Percentiles rank a stretch among this genome's conserved stretches.
Evolutionary conservation across 179 eudicot genomes (phyloP).

Genomic region (Camellia oleifera): DNA sequence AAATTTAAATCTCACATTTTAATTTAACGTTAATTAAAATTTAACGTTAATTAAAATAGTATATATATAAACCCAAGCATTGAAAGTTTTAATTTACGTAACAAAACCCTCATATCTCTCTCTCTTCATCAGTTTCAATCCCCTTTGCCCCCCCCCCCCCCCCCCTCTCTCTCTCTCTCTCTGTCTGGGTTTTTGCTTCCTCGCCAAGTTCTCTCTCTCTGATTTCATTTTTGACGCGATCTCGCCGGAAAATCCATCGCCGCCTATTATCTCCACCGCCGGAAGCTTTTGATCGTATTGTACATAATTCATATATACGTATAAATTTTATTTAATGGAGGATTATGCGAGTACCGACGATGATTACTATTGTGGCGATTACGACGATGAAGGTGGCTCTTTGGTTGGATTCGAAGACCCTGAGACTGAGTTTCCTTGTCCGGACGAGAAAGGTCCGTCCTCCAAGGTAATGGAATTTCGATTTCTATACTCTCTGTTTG

Average conservation of each 20-base stretch:
- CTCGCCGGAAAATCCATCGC: not conserved
- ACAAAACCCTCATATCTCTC: not conserved
- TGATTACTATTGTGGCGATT: conserved; percentile 22
- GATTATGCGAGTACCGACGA: conserved; percentile 29
- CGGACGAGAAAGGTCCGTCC: conserved; percentile 19
- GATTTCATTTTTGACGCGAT: not conserved
- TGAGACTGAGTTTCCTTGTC: conserved; percentile 13
- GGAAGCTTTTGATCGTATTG: not conserved
- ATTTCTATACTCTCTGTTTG: not conserved
- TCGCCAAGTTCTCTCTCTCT: not conserved
- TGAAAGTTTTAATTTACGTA: not conserved
- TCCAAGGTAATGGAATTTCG: conserved; percentile 23
- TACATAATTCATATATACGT: not conserved
- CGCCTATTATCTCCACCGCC: not conserved
- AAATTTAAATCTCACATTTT: too few relatives aligned
- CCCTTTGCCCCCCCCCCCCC: not conserved
- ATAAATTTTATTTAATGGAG: conserved; percentile 16
- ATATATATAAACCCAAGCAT: not conserved
- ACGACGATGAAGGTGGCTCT: conserved; percentile 25
- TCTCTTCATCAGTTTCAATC: not conserved
- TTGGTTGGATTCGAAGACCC: conserved; percentile 22
- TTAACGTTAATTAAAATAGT: too few relatives aligned
- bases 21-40: too few relatives aligned
- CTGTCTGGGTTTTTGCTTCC: conserved; percentile 1
- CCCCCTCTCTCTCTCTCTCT: conserved; percentile 1